Evolutionary conservation across 768 basidiomycete genomes (phyloP), one percentile per base, ranked within the genome.

Genomic region (Pleurotus platypus): DNA sequence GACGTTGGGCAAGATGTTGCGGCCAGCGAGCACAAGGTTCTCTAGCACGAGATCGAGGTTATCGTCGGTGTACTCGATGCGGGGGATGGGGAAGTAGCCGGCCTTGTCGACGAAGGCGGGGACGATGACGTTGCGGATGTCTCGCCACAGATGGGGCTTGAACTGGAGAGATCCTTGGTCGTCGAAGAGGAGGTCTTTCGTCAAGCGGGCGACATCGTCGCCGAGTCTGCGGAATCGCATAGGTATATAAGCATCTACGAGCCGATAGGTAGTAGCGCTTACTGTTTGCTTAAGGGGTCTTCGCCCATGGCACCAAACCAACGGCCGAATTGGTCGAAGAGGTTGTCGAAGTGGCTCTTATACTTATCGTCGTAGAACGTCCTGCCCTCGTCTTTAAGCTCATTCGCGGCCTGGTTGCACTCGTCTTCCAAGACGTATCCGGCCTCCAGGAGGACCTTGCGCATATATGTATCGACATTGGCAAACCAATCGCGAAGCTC

Each of bases 41-140:
- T 98, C 95, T 60, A 97, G 84, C 58, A 95, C 91, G 46, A 97
- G 79, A 62, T 96, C 94, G 58, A 95, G 72, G 5, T 78, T 66
- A 50, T 92, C 87, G 70, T 96, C 93, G 45, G 89, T 87, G 73
- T 96, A 98, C 70, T 96, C 94, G 67, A 94, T 84, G 42, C 94
- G 87, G 0, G 95, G 95, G 61, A 98, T 95, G 11, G 94, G 94
- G 56, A 95, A 66, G 64, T 92, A 88, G 20, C 87, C 88, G 49
- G 87, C 76, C 73, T 88, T 78, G 37, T 88, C 78, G 63, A 94
- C 84, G 39, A 96, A 70, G 8, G 80, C 72, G 8, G 95, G 94
- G 0, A 96, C 64, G 56, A 97, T 90, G 53, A 92, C 86, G 35
- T 78, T 78, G 37, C 94, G 78, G 46, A 98, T 83, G 67, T 98